Evolutionary conservation across 257 asterid genomes (phyloP), one percentile per base, ranked within the genome.

Genomic region (Solanum corneliomulleri): DNA sequence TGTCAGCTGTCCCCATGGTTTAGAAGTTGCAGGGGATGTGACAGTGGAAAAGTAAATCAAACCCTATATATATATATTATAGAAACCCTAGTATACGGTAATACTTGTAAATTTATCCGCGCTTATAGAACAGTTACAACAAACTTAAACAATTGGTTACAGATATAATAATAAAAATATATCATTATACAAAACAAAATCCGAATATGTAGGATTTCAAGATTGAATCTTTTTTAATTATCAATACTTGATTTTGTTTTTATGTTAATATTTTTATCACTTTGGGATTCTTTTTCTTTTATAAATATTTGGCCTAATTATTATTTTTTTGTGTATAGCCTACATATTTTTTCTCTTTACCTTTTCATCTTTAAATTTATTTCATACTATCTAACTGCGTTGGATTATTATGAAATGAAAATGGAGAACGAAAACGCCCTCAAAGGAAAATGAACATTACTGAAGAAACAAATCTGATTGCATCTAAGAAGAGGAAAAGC

Each of bases 101-200:
- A 56, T 56, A 56, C 64, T 56, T 7, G 64, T 56, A 56, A 56
- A 56, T 0, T 20, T 56, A 56, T 56, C 64, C 64, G 64, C 0
- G 0, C 2, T 20, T 56, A 18, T 56, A 56, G 64, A 56, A 56
- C 1, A 56, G 64, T 3, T 69, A 56, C 20, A 56, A 56, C 64
- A 56, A 56, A 56, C 64, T 56, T 56, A 56, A 56, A 20, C 25
- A 56, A 56, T 56, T 20, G 64, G 64, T 20, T 56, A 20, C 25
- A 1, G 3, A 7, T 56, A 11, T 37, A 89, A 84, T 93, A 94
- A 74, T 62, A 62, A 7, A 56, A 20, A 56, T 20, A 56, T 56
- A 56, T 56, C 66, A 58, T 21, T 58, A 58, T 58, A 56, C 0
- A 9, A 21, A 58, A 58, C 2, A 58, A 58, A 58, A 8, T 58